These are phyloP conservation scores for Cutaneotrichosporon daszewskae DNA, from an alignment of 1,284 basidiomycete species.

Conservation along the genomic window DNA sequence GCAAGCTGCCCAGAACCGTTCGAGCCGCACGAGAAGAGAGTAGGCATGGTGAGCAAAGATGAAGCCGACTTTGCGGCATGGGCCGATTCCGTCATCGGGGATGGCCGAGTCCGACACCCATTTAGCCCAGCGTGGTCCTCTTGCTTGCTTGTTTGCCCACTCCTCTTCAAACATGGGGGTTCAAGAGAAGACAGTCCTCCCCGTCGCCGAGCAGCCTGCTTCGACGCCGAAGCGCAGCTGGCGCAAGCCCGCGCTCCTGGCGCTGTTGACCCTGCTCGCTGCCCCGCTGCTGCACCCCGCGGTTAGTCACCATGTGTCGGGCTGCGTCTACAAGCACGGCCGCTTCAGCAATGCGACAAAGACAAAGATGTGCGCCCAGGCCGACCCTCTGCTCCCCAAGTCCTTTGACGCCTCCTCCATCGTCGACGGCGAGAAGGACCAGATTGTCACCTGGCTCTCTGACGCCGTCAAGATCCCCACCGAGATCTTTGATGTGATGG, in stretches of 20 bases:
- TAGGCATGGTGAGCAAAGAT: conserved; percentile 1
- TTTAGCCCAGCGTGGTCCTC: too few relatives aligned
- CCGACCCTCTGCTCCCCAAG: conserved; percentile 2
- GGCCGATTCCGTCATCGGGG: too few relatives aligned
- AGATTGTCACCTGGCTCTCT: conserved; percentile 33
- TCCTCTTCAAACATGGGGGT: too few relatives aligned
- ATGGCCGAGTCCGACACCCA: too few relatives aligned
- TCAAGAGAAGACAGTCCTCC: too few relatives aligned
- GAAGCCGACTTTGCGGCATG: too few relatives aligned
- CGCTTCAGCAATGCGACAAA: not conserved
- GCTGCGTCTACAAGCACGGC: too few relatives aligned
- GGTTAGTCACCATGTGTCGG: too few relatives aligned
- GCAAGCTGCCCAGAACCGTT: conserved; percentile 72
- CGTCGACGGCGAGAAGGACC: conserved; percentile 25
- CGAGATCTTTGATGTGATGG: conserved; percentile 47
- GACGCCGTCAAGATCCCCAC: conserved; percentile 43
- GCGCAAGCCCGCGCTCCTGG: not conserved
- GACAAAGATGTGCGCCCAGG: conserved; percentile 7
- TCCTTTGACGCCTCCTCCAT: conserved; percentile 20
- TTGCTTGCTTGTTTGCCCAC: too few relatives aligned
- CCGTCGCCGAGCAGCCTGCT: too few relatives aligned
- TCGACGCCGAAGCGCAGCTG: not conserved
- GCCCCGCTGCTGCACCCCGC: not conserved
- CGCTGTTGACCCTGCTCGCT: not conserved
- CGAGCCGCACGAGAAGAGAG: conserved; percentile 61